A percentile compares a stretch with the other conserved stretches of the same genome.
phyloP scores from a whole-genome alignment of 257 asterid genomes.

The Echium plantagineum region DNA sequence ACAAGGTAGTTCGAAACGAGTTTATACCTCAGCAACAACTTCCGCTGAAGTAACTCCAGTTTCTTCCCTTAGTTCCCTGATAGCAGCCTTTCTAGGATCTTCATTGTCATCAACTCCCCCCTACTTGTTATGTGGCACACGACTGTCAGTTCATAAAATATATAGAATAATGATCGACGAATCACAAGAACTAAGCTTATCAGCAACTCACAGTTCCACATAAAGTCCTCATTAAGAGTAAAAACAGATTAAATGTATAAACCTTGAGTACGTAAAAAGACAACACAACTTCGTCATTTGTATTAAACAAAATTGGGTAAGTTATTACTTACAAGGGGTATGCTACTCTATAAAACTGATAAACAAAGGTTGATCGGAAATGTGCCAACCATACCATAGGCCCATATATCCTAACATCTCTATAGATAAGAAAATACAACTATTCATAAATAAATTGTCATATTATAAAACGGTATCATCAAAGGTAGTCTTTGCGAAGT shows the following conservation, averaged over 20 bases:
- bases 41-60: constrained; percentile 90
- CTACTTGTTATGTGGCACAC: constrained; percentile 21
- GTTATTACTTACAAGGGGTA: too few relatives aligned
- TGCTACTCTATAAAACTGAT: background rate
- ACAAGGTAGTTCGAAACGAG: constrained; percentile 1
- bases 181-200: background rate
- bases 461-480: too few relatives aligned
- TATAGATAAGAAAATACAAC: background rate
- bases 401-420: background rate
- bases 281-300: background rate
- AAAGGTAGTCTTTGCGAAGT: background rate
- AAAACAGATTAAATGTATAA: background rate
- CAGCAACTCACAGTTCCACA: background rate
- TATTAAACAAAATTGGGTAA: background rate
- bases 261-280: background rate
- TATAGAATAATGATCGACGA: background rate
- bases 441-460: too few relatives aligned
- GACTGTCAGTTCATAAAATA: background rate
- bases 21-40: constrained; percentile 52
- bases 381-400: background rate
- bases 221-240: background rate
- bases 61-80: constrained; percentile 86
- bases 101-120: constrained; percentile 85
- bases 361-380: background rate
- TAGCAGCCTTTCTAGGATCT: constrained; percentile 76